Evolutionary conservation across 306 rosid species (phyloP).

Genomic region (Rosa chinensis): DNA sequence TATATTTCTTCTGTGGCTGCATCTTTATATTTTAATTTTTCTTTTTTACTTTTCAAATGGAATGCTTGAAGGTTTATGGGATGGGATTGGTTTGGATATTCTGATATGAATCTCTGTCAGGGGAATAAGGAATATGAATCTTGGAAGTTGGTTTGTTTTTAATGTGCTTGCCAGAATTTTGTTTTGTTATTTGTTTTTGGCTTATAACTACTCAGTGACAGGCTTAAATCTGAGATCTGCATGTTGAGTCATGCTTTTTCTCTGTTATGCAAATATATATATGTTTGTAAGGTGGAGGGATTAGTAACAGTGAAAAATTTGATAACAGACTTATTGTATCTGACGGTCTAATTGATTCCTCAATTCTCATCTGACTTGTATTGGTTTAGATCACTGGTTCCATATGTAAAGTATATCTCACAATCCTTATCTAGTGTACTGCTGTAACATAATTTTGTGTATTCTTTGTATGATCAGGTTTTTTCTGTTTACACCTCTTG

Average conservation of each 20-base stretch:
- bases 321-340: neutral
- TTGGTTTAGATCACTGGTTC: constrained; percentile 9
- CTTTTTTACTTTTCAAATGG: neutral
- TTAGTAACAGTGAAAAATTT: neutral
- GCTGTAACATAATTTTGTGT: neutral
- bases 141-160: neutral
- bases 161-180: neutral
- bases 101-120: neutral
- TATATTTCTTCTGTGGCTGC: constrained; percentile 7
- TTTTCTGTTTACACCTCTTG: constrained; percentile 18
- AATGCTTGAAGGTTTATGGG: neutral
- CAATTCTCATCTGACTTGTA: constrained; percentile 4
- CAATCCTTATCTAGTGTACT: constrained; percentile 17
- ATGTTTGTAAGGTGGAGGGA: neutral
- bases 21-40: neutral
- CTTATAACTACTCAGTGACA: neutral
- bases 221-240: neutral
- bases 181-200: neutral
- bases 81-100: constrained; percentile 6
- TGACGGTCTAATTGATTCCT: constrained; percentile 1
- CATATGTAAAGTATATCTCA: constrained; percentile 6
- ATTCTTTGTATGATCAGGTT: constrained; percentile 29
- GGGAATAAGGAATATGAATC: constrained; percentile 5
- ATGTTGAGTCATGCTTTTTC: neutral
- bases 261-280: neutral